These are phyloP conservation scores for Ananas comosus DNA, from an alignment of 176 grass and related monocot genomes.

Conservation along the genomic window DNA sequence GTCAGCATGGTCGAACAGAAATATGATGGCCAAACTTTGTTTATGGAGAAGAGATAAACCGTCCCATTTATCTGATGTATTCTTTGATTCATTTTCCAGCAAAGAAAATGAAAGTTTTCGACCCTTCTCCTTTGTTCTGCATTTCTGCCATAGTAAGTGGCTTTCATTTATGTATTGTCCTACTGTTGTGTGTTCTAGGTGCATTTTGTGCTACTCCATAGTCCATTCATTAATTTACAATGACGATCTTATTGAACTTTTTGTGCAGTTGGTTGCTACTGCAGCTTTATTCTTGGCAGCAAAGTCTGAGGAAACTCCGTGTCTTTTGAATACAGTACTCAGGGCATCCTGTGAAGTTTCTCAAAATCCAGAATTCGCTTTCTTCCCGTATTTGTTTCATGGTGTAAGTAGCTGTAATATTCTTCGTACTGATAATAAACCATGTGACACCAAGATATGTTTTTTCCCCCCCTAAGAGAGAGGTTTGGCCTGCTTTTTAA, in stretches of 20 bases:
- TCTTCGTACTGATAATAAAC: too few species aligned
- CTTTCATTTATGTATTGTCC: neutral
- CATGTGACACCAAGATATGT: slow-evolving; percentile 8
- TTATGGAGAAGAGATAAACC: too few species aligned
- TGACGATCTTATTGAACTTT: neutral
- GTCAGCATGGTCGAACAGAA: too few species aligned
- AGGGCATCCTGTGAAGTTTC: slow-evolving; percentile 75
- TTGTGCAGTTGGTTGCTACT: slow-evolving; percentile 63
- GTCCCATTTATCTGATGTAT: too few species aligned
- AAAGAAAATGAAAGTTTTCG: too few species aligned
- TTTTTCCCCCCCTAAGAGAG: neutral
- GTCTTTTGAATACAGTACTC: slow-evolving; percentile 66
- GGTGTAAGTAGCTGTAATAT: slow-evolving; percentile 38
- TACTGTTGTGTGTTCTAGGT: neutral
- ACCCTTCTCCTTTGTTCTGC: too few species aligned
- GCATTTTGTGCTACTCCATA: neutral
- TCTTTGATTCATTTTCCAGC: too few species aligned
- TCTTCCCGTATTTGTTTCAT: slow-evolving; percentile 41
- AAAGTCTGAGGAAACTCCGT: slow-evolving; percentile 73
- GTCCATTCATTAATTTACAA: neutral
- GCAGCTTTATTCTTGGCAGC: slow-evolving; percentile 67
- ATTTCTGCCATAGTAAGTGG: too few species aligned
- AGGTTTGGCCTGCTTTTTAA: too few species aligned
- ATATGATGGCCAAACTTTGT: too few species aligned
- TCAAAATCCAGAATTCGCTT: slow-evolving; percentile 50